Evolutionary conservation across 768 basidiomycete genomes (phyloP).

Genomic region (Suillus cothurnatus): DNA sequence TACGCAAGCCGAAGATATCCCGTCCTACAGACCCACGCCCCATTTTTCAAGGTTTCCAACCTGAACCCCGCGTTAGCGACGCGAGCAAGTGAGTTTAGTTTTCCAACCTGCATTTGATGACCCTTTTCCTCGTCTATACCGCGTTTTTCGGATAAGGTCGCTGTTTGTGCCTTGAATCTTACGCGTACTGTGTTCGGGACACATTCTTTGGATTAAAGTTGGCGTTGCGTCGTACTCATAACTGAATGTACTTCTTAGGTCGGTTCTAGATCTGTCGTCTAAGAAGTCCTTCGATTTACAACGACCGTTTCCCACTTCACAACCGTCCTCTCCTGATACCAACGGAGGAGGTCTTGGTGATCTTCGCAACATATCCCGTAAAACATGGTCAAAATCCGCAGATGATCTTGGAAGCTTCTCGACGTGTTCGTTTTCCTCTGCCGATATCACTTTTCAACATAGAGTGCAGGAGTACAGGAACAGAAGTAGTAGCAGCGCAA

Average conservation of each 20-base stretch:
- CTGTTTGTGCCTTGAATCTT: conserved; percentile 6
- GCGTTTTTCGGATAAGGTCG: not conserved
- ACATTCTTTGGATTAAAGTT: conserved; percentile 1
- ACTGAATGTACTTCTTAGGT: conserved; percentile 42
- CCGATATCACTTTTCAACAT: conserved; percentile 57
- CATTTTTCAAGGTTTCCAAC: conserved; percentile 48
- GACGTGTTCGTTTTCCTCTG: conserved; percentile 33
- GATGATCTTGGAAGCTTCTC: conserved; percentile 72
- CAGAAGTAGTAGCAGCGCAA: conserved; percentile 58
- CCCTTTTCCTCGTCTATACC: not conserved
- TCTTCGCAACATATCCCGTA: conserved; percentile 67
- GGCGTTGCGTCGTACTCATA: conserved; percentile 18
- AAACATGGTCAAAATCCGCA: conserved; percentile 77
- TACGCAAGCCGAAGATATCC: conserved; percentile 78
- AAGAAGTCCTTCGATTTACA: conserved; percentile 48
- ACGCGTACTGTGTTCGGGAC: conserved; percentile 2
- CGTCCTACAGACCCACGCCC: conserved; percentile 83
- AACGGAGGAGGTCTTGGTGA: conserved; percentile 56
- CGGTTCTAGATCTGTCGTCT: conserved; percentile 63
- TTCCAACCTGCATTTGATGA: not conserved
- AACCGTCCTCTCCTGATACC: conserved; percentile 29
- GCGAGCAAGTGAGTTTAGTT: conserved; percentile 52
- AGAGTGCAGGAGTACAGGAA: conserved; percentile 67
- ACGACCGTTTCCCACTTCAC: conserved; percentile 31
- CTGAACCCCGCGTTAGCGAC: conserved; percentile 50